These are phyloP conservation scores for Syncephalastrum monosporum DNA, from an alignment of 371 early-diverging fungal species.

Conservation along the genomic window DNA sequence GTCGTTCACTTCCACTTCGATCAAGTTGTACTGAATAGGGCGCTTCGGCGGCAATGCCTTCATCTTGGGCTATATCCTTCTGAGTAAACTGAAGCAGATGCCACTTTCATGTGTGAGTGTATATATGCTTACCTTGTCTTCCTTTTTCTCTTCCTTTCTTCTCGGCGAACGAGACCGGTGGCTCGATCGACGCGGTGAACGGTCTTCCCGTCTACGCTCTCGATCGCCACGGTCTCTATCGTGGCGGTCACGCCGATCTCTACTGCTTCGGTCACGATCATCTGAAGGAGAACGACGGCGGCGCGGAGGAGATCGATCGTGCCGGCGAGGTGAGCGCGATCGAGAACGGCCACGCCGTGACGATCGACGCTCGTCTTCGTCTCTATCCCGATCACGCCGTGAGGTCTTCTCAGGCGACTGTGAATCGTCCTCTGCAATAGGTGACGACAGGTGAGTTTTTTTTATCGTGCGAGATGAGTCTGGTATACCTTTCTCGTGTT, in stretches of 20 bases:
- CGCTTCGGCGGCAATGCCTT: constrained; percentile 13
- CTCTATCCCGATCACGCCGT: constrained; percentile 3
- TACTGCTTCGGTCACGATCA: too few species aligned
- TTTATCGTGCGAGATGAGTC: not conserved
- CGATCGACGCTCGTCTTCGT: constrained; percentile 8
- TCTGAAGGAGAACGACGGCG: constrained; percentile 4
- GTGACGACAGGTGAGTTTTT: not conserved
- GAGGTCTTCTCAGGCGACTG: constrained; percentile 11
- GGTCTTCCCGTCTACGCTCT: constrained; percentile 13
- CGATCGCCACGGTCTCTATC: not conserved
- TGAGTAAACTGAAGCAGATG: too few species aligned
- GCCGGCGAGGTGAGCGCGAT: constrained; percentile 23
- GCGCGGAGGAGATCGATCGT: constrained; percentile 10
- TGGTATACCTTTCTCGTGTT: constrained; percentile 40
- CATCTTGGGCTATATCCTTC: constrained; percentile 11
- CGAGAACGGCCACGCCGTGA: constrained; percentile 18
- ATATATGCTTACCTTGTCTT: constrained; percentile 5
- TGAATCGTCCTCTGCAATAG: constrained; percentile 1
- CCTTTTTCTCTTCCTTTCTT: not conserved
- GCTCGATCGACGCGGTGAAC: constrained; percentile 12
- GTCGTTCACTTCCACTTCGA: constrained; percentile 81
- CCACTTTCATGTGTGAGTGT: not conserved
- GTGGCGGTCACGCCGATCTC: too few species aligned
- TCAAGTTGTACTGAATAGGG: constrained; percentile 41
- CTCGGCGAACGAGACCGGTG: constrained; percentile 17